Percentiles rank a stretch among this genome's conserved stretches.
Conservation (phyloP, 495 filamentous ascomycete genomes). For the Barbatosphaeria neglecta region DNA sequence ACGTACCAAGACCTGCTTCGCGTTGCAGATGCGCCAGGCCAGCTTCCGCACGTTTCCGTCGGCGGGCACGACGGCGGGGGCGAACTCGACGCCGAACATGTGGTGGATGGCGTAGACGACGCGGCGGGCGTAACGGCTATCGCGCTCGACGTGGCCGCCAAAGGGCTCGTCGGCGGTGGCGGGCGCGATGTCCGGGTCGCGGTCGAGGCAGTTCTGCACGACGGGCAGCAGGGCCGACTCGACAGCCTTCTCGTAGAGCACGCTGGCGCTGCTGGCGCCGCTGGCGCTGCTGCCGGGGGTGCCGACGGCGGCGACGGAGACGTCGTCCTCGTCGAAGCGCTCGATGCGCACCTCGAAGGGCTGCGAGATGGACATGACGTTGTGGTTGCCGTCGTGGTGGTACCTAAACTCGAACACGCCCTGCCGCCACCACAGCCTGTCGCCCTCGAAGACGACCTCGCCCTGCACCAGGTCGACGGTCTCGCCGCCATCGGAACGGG, state of each 20-base stretch:
- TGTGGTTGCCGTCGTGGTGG: conserved; percentile 88
- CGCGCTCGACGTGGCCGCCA: conserved; percentile 67
- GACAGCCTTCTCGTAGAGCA: conserved; percentile 34
- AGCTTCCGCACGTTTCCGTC: conserved; percentile 88
- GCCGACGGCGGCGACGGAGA: conserved; percentile 29
- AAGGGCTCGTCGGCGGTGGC: conserved; percentile 69
- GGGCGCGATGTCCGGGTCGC: conserved; percentile 84
- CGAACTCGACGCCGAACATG: conserved; percentile 97
- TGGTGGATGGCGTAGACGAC: conserved; percentile 90
- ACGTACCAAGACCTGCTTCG: conserved; percentile 86
- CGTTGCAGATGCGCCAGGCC: conserved; percentile 90
- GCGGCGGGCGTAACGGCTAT: conserved; percentile 76
- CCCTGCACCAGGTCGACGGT: conserved; percentile 47
- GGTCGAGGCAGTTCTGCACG: conserved; percentile 83
- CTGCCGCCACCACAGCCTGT: conserved; percentile 95
- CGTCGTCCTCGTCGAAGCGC: conserved; percentile 60
- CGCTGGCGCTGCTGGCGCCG: conserved; percentile 10
- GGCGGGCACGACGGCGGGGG: conserved; percentile 80
- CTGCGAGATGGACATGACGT: conserved; percentile 90
- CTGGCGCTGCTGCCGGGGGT: background rate
- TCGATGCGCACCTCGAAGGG: conserved; percentile 83
- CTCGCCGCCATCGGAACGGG: conserved; percentile 35
- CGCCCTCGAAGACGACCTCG: conserved; percentile 78
- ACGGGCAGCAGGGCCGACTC: conserved; percentile 70
- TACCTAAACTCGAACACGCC: conserved; percentile 95